These are phyloP conservation scores for Stylonectria norvegica DNA, from an alignment of 2,329 filamentous ascomycete species.

Conservation along the genomic window DNA sequence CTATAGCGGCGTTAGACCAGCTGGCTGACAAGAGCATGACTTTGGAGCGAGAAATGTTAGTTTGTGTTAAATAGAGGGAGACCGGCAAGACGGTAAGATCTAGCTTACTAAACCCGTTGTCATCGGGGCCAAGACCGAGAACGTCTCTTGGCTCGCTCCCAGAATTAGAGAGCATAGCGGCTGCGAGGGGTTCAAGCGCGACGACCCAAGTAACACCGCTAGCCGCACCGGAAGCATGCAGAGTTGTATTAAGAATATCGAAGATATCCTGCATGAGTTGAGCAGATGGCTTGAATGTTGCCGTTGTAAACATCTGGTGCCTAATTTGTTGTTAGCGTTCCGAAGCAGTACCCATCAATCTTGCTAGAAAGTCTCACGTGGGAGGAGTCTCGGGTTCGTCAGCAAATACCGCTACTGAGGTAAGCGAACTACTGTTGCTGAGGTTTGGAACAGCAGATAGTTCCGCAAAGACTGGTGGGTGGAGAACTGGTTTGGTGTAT, in stretches of 20 bases:
- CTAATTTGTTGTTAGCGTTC: background rate
- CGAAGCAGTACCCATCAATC: background rate
- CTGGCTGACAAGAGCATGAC: background rate
- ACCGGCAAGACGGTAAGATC: background rate
- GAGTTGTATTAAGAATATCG: background rate
- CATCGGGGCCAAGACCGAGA: background rate
- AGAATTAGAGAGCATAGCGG: background rate
- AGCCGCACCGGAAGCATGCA: background rate
- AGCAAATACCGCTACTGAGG: background rate
- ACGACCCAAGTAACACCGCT: constrained; percentile 1
- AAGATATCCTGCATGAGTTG: constrained; percentile 1
- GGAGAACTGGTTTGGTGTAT: background rate
- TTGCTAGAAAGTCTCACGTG: background rate
- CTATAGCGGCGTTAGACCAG: background rate
- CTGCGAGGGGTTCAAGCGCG: constrained; percentile 3
- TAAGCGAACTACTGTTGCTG: background rate
- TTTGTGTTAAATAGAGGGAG: background rate
- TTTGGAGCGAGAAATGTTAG: background rate
- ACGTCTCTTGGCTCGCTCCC: background rate
- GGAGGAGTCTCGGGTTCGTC: constrained; percentile 1
- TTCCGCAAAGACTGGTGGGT: background rate
- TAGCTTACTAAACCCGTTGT: background rate
- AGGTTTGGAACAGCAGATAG: background rate
- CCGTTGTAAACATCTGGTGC: constrained; percentile 1
- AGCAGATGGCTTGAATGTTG: background rate